phyloP scores from a whole-genome alignment of 2,329 filamentous ascomycete species.

The Dactylonectria estremocensis region DNA sequence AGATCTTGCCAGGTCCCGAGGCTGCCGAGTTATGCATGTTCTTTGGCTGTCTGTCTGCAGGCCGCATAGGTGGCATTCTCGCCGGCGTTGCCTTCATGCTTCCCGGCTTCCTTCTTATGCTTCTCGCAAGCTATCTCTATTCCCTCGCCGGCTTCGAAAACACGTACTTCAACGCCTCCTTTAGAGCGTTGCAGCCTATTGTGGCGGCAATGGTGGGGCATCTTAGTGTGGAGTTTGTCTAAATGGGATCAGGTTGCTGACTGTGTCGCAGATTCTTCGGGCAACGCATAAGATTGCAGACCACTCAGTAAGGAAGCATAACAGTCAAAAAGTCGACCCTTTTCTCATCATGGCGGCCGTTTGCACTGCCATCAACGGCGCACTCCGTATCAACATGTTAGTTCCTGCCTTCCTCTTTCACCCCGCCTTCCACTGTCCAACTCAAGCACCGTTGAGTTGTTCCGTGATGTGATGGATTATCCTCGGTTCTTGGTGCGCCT shows the following conservation, averaged over 20 bases:
- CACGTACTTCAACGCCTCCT: slow-evolving; percentile 9
- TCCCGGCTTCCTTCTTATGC: slow-evolving; percentile 21
- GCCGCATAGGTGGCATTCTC: slow-evolving; percentile 22
- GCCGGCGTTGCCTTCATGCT: slow-evolving; percentile 24
- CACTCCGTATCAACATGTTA: slow-evolving; percentile 29
- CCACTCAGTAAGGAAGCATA: slow-evolving; percentile 7
- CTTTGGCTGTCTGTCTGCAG: slow-evolving; percentile 27
- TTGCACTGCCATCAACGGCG: slow-evolving; percentile 14
- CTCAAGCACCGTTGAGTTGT: neutral
- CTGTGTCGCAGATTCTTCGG: slow-evolving; percentile 4
- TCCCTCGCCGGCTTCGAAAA: slow-evolving; percentile 6
- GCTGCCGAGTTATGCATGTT: slow-evolving; percentile 26
- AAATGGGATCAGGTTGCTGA: neutral
- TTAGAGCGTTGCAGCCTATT: slow-evolving; percentile 7
- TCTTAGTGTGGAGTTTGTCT: neutral
- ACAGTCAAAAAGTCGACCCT: neutral
- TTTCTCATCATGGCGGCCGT: slow-evolving; percentile 6
- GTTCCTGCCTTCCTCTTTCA: neutral
- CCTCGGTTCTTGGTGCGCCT: neutral
- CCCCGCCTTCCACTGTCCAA: neutral
- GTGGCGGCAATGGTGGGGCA: slow-evolving; percentile 7
- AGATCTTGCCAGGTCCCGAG: slow-evolving; percentile 21
- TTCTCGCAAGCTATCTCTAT: slow-evolving; percentile 18
- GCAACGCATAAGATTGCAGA: slow-evolving; percentile 10
- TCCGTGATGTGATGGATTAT: neutral